Percentiles rank a stretch among this genome's conserved stretches.
Conservation (phyloP, 306 rosid genomes). For the Dicorynia guianensis region DNA sequence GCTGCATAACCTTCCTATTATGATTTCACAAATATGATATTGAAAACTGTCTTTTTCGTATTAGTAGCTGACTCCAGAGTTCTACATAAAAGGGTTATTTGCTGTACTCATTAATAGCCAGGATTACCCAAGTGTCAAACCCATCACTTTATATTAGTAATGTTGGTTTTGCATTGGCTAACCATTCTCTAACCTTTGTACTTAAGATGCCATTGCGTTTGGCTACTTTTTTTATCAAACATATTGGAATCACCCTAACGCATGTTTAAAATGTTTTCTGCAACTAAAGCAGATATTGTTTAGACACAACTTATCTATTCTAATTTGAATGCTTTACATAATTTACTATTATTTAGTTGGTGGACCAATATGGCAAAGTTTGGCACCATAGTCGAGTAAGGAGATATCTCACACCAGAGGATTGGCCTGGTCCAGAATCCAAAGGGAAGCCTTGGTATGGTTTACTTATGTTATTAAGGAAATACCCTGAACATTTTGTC, state of each 20-base stretch:
- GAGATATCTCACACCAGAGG: conserved; percentile 89
- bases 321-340: too few species aligned
- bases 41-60: conserved; percentile 11
- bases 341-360: conserved; percentile 58
- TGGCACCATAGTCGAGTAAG: conserved; percentile 93
- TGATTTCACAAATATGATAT: conserved; percentile 14
- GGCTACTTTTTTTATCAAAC: background rate
- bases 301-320: too few species aligned
- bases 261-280: conserved; percentile 23
- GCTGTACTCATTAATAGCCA: too few species aligned
- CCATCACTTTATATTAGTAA: background rate
- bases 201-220: background rate
- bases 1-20: background rate
- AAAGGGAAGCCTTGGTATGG: conserved; percentile 99
- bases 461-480: conserved; percentile 88
- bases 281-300: conserved; percentile 20
- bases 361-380: conserved; percentile 73
- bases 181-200: background rate
- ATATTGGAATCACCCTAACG: background rate
- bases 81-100: background rate
- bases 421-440: conserved; percentile 88
- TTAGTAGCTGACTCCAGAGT: conserved; percentile 28
- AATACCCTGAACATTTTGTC: conserved; percentile 98
- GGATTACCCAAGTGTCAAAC: background rate
- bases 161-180: conserved; percentile 20